Evolutionary conservation across 352 stramenopile species (phyloP), one percentile per base, ranked within the genome.

Genomic region (Plasmopara halstedii): DNA sequence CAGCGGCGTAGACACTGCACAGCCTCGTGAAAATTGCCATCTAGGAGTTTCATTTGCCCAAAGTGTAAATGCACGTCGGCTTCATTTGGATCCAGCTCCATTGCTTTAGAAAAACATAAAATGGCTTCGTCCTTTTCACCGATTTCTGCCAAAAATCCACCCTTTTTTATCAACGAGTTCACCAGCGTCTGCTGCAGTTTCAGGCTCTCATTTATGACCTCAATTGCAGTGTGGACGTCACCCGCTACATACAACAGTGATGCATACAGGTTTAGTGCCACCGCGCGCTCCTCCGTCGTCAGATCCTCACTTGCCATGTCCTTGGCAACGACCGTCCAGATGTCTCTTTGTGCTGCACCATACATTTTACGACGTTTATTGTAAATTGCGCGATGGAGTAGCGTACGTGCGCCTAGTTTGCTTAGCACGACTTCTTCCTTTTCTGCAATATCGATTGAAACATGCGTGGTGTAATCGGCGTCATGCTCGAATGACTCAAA

Each of bases 401-500:
- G 54, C 20, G 42, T 85, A 67, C 35, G 90, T 66, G 10, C 76
- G 78, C 11, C 78, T 72, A 25, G 78, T 1, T 85, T 70, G 0
- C 27, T n/a, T 7, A 56, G 37, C 17, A 73, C 46, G 0, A 62
- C 26, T 4, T 41, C 42, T 18, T 70, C 42, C 27, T 64, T 70
- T 54, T 87, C 87, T n/a, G 64, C 68, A 29, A 89, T 76, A 29
- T 86, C 73, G 21, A 72, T 72, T 8, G 76, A 63, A 10, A 88
- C 51, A 22, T 69, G 64, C 6, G 70, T 62, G n/a, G 63, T 62
- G 37, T 79, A 67, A 49, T 93, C 81, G 7, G 62, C 65, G 38
- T 93, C 81, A 41, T 88, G 79, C 53, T 87, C 75, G 29, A 93
- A 93, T 21, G 78, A 76, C 34, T 88, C 73, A 54, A 93, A 90